Conservation (phyloP, 2,329 filamentous ascomycete genomes). For the Cercospora sesami region DNA sequence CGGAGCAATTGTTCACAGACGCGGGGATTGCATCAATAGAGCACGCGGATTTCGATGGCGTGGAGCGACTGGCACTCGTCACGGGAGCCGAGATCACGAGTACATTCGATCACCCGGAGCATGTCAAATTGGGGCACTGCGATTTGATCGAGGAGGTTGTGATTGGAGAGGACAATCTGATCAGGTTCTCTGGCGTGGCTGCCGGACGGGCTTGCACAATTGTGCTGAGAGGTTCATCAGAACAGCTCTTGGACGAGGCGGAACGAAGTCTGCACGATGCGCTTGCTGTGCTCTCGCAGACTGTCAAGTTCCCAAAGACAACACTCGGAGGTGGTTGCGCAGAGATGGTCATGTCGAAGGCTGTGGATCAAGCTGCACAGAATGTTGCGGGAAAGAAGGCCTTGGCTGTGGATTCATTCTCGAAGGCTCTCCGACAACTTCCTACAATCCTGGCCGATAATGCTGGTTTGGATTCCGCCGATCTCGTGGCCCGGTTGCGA, state of each 20-base stretch:
- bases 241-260: slow-evolving; percentile 94
- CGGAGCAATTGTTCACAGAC: slow-evolving; percentile 96
- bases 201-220: slow-evolving; percentile 95
- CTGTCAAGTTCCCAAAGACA: slow-evolving; percentile 88
- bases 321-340: slow-evolving; percentile 94
- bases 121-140: slow-evolving; percentile 93
- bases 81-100: slow-evolving; percentile 97
- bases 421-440: slow-evolving; percentile 83
- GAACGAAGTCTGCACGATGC: slow-evolving; percentile 96
- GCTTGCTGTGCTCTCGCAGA: slow-evolving; percentile 92
- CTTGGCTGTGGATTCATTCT: slow-evolving; percentile 86
- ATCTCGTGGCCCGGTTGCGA: slow-evolving; percentile 85
- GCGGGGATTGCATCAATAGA: slow-evolving; percentile 98
- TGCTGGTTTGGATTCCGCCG: slow-evolving; percentile 91
- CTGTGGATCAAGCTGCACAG: slow-evolving; percentile 88
- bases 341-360: slow-evolving; percentile 99
- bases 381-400: slow-evolving; percentile 97
- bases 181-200: slow-evolving; percentile 95
- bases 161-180: slow-evolving; percentile 94
- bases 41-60: slow-evolving; percentile 97
- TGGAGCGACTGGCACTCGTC: slow-evolving; percentile 89
- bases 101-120: slow-evolving; percentile 96
- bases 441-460: slow-evolving; percentile 98
- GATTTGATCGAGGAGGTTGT: slow-evolving; percentile 97
- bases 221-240: slow-evolving; percentile 91